Evolutionary conservation across 2,329 filamentous ascomycete genomes (phyloP), one percentile per base, ranked within the genome.

Genomic region (Annulohypoxylon truncatum): DNA sequence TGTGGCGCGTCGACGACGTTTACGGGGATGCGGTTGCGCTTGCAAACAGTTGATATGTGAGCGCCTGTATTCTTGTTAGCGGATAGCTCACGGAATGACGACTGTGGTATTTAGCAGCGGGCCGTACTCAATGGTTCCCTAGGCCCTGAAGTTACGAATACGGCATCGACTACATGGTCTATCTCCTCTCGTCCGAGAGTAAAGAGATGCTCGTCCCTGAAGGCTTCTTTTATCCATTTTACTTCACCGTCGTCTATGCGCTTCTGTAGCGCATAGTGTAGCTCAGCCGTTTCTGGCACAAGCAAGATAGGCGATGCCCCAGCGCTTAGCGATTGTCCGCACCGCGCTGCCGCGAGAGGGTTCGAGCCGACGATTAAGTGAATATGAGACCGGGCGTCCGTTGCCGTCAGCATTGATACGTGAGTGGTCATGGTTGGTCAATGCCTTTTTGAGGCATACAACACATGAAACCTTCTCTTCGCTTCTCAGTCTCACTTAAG

Each of bases 321-420:
- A 13, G 93, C 92, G 73, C 91, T 87, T 53, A 97, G 80, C 2
- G 93, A 94, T 75, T 93, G 92, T 10, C 86, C 82, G 80, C 92
- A 96, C 72, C 96, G 88, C 29, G 93, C 87, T 55, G 91, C 91
- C n/a, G 96, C 95, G 40, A 99, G 86, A 12, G 95, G 89, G 74
- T 94, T 96, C 31, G 91, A 90, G 64, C 96, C 96, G 68, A 98
- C 80, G 74, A 99, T 88, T 62, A 99, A 84, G 78, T 99, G 96
- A 40, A 94, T 79, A 75, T 93, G 91, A 50, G 82, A 85, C 53
- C 84, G 84, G 74, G 89, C 90, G 76, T 94, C 89, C 70, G 91
- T 84, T 51, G 92, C 89, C 47, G 92, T 90, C 50, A 96, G 88
- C 54, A 96, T 84, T 2, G 90, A 84, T 18, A 78, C 77, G 50